Conservation (phyloP, 2,329 filamentous ascomycete species). For the Nannizziopsis arthrosporioides region DNA sequence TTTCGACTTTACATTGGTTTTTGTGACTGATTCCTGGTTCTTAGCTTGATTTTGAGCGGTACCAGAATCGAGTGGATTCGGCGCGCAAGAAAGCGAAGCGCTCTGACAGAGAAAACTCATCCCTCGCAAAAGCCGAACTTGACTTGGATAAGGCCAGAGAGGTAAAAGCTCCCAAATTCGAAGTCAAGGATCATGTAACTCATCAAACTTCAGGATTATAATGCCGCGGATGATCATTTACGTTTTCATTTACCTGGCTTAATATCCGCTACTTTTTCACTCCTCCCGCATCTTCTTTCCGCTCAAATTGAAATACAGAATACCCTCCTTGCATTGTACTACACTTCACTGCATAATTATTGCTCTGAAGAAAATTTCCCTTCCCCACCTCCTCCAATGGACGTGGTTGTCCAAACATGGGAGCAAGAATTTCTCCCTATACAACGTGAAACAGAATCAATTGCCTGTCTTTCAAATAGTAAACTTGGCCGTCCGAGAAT, state of each 20-base stretch:
- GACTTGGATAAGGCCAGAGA: conserved; percentile 56
- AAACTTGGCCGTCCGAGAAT: conserved; percentile 52
- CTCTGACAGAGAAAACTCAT: conserved; percentile 60
- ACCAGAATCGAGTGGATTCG: conserved; percentile 58
- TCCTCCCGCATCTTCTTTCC: conserved; percentile 61
- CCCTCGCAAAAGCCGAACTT: conserved; percentile 57
- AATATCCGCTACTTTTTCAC: conserved; percentile 56
- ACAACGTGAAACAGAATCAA: conserved; percentile 54
- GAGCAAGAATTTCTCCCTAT: conserved; percentile 50
- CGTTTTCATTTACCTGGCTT: conserved; percentile 59
- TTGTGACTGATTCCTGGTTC: neutral
- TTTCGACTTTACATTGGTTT: neutral
- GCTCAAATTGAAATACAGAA: conserved; percentile 67
- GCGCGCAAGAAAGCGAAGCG: conserved; percentile 58
- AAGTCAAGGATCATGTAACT: neutral
- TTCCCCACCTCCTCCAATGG: conserved; percentile 60
- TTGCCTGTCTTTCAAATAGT: conserved; percentile 53
- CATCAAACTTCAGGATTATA: conserved; percentile 48
- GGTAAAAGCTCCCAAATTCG: conserved; percentile 32
- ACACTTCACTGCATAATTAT: conserved; percentile 64
- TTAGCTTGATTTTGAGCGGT: conserved; percentile 66
- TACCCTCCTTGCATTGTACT: conserved; percentile 62
- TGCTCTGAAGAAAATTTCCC: conserved; percentile 58
- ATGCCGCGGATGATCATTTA: conserved; percentile 62
- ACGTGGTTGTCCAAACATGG: conserved; percentile 58